Conservation (phyloP, 495 filamentous ascomycete genomes). For the Viridothelium virens region DNA sequence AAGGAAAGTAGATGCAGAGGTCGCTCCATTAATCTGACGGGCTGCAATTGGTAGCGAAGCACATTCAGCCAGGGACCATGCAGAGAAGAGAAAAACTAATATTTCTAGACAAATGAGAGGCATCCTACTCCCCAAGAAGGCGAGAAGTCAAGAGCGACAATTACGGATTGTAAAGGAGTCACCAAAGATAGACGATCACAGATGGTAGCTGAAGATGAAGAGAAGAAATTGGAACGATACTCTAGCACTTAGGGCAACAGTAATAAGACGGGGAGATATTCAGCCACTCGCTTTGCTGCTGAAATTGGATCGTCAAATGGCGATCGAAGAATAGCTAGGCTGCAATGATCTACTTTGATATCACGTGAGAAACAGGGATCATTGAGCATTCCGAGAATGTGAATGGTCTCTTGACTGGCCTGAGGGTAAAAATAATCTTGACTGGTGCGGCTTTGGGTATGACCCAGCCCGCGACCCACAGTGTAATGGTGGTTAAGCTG, state of each 20-base stretch:
- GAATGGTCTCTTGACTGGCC: too few relatives aligned
- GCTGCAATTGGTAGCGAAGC: neutral
- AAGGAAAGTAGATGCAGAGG: slow-evolving; percentile 2
- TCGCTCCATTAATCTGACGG: slow-evolving; percentile 4
- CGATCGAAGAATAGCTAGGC: neutral
- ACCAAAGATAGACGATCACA: neutral
- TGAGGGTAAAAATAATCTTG: too few relatives aligned
- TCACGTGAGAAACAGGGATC: neutral
- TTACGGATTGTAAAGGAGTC: neutral
- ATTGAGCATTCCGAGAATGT: too few relatives aligned
- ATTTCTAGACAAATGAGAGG: neutral
- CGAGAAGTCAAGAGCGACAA: neutral
- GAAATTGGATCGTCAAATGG: neutral
- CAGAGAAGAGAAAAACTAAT: neutral
- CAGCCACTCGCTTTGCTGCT: neutral
- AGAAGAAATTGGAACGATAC: neutral
- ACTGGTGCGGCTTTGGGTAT: too few relatives aligned
- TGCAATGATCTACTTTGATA: neutral
- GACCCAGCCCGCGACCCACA: too few relatives aligned
- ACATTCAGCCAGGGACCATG: neutral
- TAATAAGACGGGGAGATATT: neutral
- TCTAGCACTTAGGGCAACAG: too few relatives aligned
- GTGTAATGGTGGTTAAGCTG: too few relatives aligned
- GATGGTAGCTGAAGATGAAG: neutral
- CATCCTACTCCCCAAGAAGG: neutral